Evolutionary conservation across 768 basidiomycete species (phyloP), one percentile per base, ranked within the genome.

Genomic region (Coprinopsis marcescibilis): DNA sequence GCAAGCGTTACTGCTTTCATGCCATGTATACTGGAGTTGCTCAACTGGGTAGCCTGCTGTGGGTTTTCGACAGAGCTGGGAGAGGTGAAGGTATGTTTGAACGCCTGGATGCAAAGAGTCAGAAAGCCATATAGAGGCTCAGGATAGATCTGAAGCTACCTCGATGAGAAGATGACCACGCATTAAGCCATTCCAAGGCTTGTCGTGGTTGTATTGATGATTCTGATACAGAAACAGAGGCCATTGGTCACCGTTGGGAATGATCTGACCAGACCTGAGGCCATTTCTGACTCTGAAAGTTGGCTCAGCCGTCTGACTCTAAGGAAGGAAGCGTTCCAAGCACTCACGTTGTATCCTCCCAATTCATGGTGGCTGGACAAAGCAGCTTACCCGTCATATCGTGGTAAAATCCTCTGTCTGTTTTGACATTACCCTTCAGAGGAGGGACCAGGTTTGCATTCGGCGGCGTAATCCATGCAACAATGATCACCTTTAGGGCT

Each of bases 101-200:
- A 60, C 1, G 57, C 60, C 61, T 63, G 26, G 19, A 20, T 15
- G 4, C 7, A n/a, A n/a, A n/a, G n/a, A n/a, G 20, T 21, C 29
- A n/a, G n/a, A 13, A 26, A 34, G 10, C 12, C 17, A 37, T 6
- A 23, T 3, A n/a, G n/a, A n/a, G 21, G 33, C 14, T 15, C 24
- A 36, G 1, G n/a, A 7, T 27, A 14, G 4, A 27, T 10, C 7
- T 21, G 5, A 4, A 17, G 12, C 14, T 17, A 3, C n/a, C 41
- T 52, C 24, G 36, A 60, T 58, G 36, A 64, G 52, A 6, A 60
- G 17, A 2, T 26, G 5, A 27, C 57, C 58, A 24, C 47, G 20
- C n/a, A 62, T 53, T 1, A 63, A 53, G 4, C 63, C 58, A 0
- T 55, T 53, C 63, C 59, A 63, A 0, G 57, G 60, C 35, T 64